Percentiles rank a stretch among this genome's conserved stretches.
These are phyloP conservation scores for Lentinula boryana DNA, from an alignment of 768 basidiomycete species.

Conservation along the genomic window DNA sequence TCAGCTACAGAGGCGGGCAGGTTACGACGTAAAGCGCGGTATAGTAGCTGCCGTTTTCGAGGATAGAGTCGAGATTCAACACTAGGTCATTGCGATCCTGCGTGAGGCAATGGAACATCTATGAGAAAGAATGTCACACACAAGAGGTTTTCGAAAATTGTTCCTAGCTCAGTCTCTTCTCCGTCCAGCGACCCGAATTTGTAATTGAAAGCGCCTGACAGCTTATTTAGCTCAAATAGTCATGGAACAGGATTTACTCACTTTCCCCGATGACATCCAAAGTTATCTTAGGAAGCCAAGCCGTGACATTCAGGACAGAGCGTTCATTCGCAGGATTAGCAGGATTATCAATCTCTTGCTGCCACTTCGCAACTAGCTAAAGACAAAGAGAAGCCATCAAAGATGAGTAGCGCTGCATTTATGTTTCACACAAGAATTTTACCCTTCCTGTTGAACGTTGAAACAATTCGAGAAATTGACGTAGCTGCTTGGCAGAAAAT, in stretches of 20 bases:
- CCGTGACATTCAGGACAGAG: constrained; percentile 16
- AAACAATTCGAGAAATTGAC: constrained; percentile 21
- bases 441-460: constrained; percentile 14
- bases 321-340: background rate
- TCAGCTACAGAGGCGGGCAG: background rate
- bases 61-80: background rate
- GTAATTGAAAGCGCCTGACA: constrained; percentile 23
- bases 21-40: background rate
- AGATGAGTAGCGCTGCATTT: background rate
- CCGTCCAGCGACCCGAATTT: constrained; percentile 14
- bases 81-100: background rate
- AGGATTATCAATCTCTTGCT: background rate
- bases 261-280: constrained; percentile 30
- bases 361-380: constrained; percentile 15
- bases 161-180: background rate
- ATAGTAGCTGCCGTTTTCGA: background rate
- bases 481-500: constrained; percentile 19
- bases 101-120: background rate
- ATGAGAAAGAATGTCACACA: background rate
- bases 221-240: background rate
- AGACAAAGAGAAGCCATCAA: constrained; percentile 5
- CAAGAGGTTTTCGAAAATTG: background rate
- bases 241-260: constrained; percentile 6
- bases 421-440: background rate
- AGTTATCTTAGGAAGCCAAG: constrained; percentile 23